phyloP scores from a whole-genome alignment of 495 filamentous ascomycete species.

The Cercophora scortea region DNA sequence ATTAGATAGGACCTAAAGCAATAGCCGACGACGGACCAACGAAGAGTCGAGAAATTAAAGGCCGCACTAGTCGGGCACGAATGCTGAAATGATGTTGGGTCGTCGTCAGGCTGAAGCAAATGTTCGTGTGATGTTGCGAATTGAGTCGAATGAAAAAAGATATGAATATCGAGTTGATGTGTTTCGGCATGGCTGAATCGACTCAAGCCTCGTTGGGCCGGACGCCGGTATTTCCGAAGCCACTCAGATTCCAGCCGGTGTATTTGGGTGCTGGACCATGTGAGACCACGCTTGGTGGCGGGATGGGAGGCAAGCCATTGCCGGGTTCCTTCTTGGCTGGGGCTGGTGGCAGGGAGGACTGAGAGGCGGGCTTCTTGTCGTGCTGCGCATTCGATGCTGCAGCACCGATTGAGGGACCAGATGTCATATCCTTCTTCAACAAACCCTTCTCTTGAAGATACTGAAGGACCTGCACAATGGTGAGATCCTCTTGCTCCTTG shows the following conservation, averaged over 20 bases:
- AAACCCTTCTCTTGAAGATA: slow-evolving; percentile 39
- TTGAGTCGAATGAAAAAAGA: too few species aligned
- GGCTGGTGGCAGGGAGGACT: slow-evolving; percentile 5
- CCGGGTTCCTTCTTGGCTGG: slow-evolving; percentile 13
- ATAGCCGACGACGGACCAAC: too few species aligned
- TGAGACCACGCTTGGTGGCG: slow-evolving; percentile 12
- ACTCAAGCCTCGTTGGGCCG: slow-evolving; percentile 10
- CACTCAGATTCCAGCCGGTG: slow-evolving; percentile 26
- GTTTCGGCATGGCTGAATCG: too few species aligned
- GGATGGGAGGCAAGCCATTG: slow-evolving; percentile 23
- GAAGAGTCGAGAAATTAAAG: too few species aligned
- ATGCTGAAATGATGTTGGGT: too few species aligned
- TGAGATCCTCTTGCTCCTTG: slow-evolving; percentile 49
- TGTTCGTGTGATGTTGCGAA: too few species aligned
- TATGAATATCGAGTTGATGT: too few species aligned
- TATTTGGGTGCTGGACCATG: slow-evolving; percentile 13
- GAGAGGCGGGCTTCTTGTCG: slow-evolving; percentile 2
- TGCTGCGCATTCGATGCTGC: slow-evolving; percentile 7
- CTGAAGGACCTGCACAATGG: slow-evolving; percentile 45
- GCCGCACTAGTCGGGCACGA: too few species aligned
- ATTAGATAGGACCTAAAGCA: not conserved
- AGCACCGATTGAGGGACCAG: not conserved
- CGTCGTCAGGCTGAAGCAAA: too few species aligned
- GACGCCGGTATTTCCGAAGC: slow-evolving; percentile 27
- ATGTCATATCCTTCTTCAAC: slow-evolving; percentile 5